Percentiles rank a stretch among this genome's conserved stretches.
phyloP scores from a whole-genome alignment of 805 yeast genomes.

The Metschnikowia corniflorae region DNA sequence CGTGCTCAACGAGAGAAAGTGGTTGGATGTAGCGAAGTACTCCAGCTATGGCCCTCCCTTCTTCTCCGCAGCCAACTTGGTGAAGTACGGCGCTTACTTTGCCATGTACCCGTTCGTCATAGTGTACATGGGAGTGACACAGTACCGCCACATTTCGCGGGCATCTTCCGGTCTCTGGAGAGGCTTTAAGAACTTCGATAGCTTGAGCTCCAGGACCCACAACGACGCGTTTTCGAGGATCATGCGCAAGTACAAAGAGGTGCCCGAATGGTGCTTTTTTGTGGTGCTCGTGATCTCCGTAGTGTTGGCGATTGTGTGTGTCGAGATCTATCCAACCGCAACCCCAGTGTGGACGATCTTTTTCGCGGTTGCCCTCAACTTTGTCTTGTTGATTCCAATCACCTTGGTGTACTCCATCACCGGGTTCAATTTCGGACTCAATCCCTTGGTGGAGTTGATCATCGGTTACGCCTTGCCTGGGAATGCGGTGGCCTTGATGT shows the following conservation, averaged over 20 bases:
- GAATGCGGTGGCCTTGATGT: conserved; percentile 46
- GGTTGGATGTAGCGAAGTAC: conserved; percentile 21
- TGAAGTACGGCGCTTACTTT: conserved; percentile 27
- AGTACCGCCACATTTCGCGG: too few species aligned
- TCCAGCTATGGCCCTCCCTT: conserved; percentile 28
- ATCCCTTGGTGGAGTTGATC: conserved; percentile 40
- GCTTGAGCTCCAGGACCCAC: conserved; percentile 34
- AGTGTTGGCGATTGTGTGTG: conserved; percentile 36
- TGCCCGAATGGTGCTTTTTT: conserved; percentile 44
- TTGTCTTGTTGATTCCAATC: conserved; percentile 37
- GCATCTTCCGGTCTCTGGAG: conserved; percentile 4
- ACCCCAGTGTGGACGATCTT: conserved; percentile 42
- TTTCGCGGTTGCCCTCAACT: conserved; percentile 35
- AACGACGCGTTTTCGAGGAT: conserved; percentile 52
- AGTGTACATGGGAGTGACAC: conserved; percentile 9
- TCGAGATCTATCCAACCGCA: conserved; percentile 37
- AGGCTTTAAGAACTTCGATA: conserved; percentile 10
- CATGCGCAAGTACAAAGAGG: conserved; percentile 42
- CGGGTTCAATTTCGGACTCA: conserved; percentile 36
- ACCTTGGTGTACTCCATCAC: conserved; percentile 34
- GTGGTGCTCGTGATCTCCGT: conserved; percentile 27
- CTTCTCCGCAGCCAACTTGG: conserved; percentile 28
- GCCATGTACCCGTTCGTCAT: conserved; percentile 26
- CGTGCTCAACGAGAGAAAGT: conserved; percentile 2
- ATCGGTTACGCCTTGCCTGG: conserved; percentile 45